Percentiles rank a stretch among this genome's conserved stretches.
Evolutionary conservation across 2,329 filamentous ascomycete genomes (phyloP).

Genomic region (Ilyonectria robusta): DNA sequence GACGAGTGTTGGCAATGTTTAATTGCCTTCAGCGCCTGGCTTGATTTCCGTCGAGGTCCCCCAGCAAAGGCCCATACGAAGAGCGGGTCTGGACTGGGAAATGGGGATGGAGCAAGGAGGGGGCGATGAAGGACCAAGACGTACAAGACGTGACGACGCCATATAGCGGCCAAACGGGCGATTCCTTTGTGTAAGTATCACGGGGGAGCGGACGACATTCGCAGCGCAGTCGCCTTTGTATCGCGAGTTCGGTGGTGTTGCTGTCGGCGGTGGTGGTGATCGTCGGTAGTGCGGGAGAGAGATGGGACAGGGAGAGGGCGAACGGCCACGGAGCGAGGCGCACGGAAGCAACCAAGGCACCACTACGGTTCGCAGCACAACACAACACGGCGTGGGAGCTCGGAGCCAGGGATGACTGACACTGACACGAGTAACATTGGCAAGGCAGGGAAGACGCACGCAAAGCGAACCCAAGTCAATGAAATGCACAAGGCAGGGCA

Average conservation of each 20-base stretch:
- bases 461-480: not conserved
- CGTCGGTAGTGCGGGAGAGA: conserved; percentile 7
- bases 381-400: not conserved
- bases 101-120: conserved; percentile 25
- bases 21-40: conserved; percentile 23
- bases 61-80: conserved; percentile 14
- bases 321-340: not conserved
- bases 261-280: not conserved
- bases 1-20: conserved; percentile 15
- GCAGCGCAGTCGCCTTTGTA: conserved; percentile 15
- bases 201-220: conserved; percentile 7
- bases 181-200: conserved; percentile 14
- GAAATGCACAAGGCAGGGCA: conserved; percentile 10
- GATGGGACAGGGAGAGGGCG: conserved; percentile 1
- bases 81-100: conserved; percentile 23
- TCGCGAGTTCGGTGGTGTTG: conserved; percentile 6
- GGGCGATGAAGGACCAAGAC: conserved; percentile 21
- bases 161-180: conserved; percentile 24
- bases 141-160: conserved; percentile 31
- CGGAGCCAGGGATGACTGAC: not conserved
- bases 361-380: conserved; percentile 2
- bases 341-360: conserved; percentile 5
- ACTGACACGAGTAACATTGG: not conserved
- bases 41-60: conserved; percentile 25
- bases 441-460: not conserved